phyloP scores from a whole-genome alignment of 148 eudicot genomes.

The Talinum fruticosum region DNA sequence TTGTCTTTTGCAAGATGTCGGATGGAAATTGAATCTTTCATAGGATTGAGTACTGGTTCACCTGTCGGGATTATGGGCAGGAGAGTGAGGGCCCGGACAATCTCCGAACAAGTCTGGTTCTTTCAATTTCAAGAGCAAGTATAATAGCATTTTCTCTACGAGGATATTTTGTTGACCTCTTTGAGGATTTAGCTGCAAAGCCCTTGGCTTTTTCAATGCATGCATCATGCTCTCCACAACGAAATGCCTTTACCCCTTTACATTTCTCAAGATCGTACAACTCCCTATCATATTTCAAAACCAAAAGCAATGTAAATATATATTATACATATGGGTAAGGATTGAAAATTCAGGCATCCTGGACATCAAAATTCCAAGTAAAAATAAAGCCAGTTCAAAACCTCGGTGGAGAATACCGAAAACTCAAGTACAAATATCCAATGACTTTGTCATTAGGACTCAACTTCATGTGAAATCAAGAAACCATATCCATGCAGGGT shows the following conservation, averaged over 20 bases:
- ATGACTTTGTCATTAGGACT: background rate
- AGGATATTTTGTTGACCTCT: constrained; percentile 59
- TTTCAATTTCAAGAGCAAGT: constrained; percentile 82
- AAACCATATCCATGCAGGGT: background rate
- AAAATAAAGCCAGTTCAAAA: background rate
- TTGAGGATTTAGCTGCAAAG: constrained; percentile 41
- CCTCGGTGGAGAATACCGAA: background rate
- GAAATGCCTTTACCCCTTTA: constrained; percentile 70
- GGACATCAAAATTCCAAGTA: background rate
- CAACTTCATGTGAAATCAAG: background rate
- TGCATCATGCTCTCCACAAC: constrained; percentile 69
- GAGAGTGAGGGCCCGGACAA: constrained; percentile 14
- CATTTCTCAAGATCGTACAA: constrained; percentile 78
- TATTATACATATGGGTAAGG: background rate
- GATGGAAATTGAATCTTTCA: constrained; percentile 28
- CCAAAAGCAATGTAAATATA: constrained; percentile 3
- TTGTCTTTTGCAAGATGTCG: constrained; percentile 32
- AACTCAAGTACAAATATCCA: background rate
- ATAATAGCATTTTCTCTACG: constrained; percentile 82
- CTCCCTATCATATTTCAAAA: constrained; percentile 47
- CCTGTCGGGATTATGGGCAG: constrained; percentile 19
- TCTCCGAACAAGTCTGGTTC: constrained; percentile 36
- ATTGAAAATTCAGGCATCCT: constrained; percentile 5
- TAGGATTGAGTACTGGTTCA: constrained; percentile 24
- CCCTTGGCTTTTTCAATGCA: constrained; percentile 71